These are phyloP conservation scores for Eimeria necatrix DNA, from an alignment of 169 alveolate species.

Conservation along the genomic window DNA sequence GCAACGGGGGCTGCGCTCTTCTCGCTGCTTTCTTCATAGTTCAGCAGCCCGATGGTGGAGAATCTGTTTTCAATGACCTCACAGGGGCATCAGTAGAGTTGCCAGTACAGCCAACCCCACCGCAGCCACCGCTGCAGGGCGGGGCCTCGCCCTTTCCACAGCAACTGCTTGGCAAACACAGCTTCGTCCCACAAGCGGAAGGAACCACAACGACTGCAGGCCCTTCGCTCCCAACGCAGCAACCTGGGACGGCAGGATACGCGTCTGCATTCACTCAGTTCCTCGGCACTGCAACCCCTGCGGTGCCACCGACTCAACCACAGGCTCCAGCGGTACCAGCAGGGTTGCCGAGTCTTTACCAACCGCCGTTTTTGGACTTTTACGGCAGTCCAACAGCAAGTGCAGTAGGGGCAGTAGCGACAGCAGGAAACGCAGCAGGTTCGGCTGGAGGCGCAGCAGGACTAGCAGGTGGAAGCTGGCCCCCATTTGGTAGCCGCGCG, in stretches of 20 bases:
- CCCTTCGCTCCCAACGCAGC: not conserved
- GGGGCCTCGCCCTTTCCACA: not conserved
- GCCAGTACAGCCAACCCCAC: not conserved
- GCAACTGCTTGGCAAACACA: not conserved
- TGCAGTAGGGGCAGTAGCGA: not conserved
- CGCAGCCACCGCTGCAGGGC: not conserved
- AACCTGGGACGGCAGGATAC: not conserved
- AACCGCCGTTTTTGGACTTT: not conserved
- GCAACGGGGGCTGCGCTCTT: slow-evolving; percentile 7
- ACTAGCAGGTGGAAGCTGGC: slow-evolving; percentile 16
- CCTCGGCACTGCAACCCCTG: not conserved
- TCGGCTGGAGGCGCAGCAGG: slow-evolving; percentile 19
- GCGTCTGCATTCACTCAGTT: not conserved
- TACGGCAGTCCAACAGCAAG: not conserved
- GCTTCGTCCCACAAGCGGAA: not conserved
- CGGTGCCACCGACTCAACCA: not conserved
- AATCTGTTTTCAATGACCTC: slow-evolving; percentile 11
- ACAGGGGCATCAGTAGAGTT: not conserved
- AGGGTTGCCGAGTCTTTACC: not conserved
- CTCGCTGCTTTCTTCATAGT: slow-evolving; percentile 28
- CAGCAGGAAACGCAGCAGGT: not conserved
- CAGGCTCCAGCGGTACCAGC: slow-evolving; percentile 15
- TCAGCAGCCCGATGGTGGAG: not conserved
- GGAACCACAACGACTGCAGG: not conserved
- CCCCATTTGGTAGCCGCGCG: not conserved